A percentile compares a stretch with the other conserved stretches of the same genome.
phyloP scores from a whole-genome alignment of 1,284 basidiomycete genomes.

The Sanghuangporus weigelae region DNA sequence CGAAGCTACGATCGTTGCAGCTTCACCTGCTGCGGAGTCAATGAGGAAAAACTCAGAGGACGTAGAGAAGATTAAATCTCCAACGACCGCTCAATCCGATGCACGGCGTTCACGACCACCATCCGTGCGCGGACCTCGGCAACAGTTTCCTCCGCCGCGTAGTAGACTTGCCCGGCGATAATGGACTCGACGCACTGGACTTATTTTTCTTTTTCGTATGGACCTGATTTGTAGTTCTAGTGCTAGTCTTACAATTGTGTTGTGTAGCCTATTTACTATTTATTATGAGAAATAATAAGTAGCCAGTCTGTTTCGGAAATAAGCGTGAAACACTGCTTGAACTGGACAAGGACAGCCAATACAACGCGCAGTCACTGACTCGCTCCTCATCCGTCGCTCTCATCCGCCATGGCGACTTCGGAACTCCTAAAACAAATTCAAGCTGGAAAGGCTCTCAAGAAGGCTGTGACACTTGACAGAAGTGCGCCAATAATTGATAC shows the following conservation, averaged over 20 bases:
- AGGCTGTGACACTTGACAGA: slow-evolving; percentile 77
- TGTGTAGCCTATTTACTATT: background rate
- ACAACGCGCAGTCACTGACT: background rate
- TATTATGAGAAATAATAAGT: background rate
- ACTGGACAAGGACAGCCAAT: slow-evolving; percentile 5
- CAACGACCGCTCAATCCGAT: background rate
- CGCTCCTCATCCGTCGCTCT: background rate
- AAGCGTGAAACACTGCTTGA: slow-evolving; percentile 2
- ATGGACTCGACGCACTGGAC: background rate
- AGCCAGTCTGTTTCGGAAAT: background rate
- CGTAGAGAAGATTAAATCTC: too few relatives aligned
- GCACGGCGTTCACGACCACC: background rate
- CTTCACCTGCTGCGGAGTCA: background rate
- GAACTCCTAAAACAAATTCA: slow-evolving; percentile 74
- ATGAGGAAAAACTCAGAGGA: too few relatives aligned
- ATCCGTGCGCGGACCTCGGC: background rate
- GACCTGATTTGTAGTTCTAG: background rate
- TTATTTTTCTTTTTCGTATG: background rate
- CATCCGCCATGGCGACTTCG: slow-evolving; percentile 52
- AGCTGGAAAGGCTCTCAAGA: slow-evolving; percentile 75
- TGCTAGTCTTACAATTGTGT: background rate
- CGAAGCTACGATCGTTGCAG: background rate
- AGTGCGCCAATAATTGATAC: slow-evolving; percentile 66
- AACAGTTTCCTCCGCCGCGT: background rate
- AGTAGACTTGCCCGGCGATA: background rate